phyloP scores from a whole-genome alignment of 2,329 filamentous ascomycete genomes.

The Pleomassaria siparia region DNA sequence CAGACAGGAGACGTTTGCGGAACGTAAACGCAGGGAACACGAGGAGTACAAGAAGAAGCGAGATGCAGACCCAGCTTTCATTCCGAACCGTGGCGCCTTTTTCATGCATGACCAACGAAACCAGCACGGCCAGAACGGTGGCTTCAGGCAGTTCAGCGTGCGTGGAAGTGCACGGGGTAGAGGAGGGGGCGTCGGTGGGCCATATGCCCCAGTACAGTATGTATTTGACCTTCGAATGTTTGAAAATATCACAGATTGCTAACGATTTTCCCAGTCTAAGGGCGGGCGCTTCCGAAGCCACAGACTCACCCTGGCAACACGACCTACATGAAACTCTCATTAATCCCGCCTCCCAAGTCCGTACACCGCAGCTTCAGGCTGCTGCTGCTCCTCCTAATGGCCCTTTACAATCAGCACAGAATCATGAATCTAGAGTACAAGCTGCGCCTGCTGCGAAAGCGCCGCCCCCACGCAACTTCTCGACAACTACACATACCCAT shows the following conservation, averaged over 20 bases:
- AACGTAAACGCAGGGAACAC: constrained; percentile 79
- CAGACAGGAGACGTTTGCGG: constrained; percentile 60
- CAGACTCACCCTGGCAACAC: constrained; percentile 82
- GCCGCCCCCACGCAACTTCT: constrained; percentile 57
- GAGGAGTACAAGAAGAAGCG: constrained; percentile 87
- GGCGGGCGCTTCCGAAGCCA: constrained; percentile 52
- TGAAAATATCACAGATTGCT: constrained; percentile 15
- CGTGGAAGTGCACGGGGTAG: constrained; percentile 63
- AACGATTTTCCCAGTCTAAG: constrained; percentile 42
- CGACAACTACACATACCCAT: constrained; percentile 79
- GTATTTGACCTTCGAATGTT: constrained; percentile 27
- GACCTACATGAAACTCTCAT: constrained; percentile 80
- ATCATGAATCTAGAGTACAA: constrained; percentile 22
- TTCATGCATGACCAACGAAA: constrained; percentile 95
- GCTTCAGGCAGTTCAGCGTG: constrained; percentile 67
- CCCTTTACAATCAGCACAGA: constrained; percentile 19
- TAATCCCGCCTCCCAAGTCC: constrained; percentile 37
- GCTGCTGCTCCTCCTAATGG: constrained; percentile 17
- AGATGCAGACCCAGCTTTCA: constrained; percentile 88
- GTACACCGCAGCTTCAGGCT: constrained; percentile 23
- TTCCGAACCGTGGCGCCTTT: constrained; percentile 90
- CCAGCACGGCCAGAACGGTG: constrained; percentile 74
- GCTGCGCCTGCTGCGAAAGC: constrained; percentile 30
- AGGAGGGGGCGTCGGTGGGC: constrained; percentile 53
- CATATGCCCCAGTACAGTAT: constrained; percentile 62